A percentile compares a stretch with the other conserved stretches of the same genome.
These are phyloP conservation scores for Aspergillus mulundensis DNA, from an alignment of 495 filamentous ascomycete genomes.

Conservation along the genomic window DNA sequence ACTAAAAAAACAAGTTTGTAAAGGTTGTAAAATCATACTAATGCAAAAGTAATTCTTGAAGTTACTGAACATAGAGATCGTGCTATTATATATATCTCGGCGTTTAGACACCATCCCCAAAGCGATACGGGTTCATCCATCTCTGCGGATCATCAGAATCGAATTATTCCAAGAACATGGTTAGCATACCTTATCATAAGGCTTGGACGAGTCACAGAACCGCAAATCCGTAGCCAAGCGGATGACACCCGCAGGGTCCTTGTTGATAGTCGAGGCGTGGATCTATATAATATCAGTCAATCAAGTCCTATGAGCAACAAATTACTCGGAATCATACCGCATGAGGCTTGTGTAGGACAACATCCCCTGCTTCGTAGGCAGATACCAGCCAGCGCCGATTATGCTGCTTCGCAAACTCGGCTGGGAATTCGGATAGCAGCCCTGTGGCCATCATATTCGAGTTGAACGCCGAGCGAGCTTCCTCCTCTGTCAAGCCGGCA, in stretches of 20 bases:
- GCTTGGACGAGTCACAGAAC: constrained; percentile 48
- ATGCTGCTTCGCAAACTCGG: constrained; percentile 39
- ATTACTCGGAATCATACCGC: constrained; percentile 41
- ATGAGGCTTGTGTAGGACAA: constrained; percentile 57
- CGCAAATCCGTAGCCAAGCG: constrained; percentile 55
- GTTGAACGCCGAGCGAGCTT: constrained; percentile 52
- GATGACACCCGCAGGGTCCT: constrained; percentile 52
- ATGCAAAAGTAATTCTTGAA: no score
- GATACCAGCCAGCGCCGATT: constrained; percentile 51
- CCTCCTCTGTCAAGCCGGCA: constrained; percentile 45
- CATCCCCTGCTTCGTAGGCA: constrained; percentile 57
- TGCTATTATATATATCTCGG: neutral
- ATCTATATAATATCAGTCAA: constrained; percentile 30
- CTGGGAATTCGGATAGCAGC: constrained; percentile 42
- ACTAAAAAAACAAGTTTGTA: no score
- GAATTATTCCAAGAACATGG: neutral
- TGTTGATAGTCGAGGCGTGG: constrained; percentile 53
- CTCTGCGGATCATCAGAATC: constrained; percentile 18
- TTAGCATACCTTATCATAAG: constrained; percentile 41
- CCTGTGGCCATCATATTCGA: constrained; percentile 54
- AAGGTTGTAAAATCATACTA: no score
- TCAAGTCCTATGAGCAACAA: neutral
- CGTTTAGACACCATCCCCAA: constrained; percentile 32
- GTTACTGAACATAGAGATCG: no score
- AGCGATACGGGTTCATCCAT: constrained; percentile 37